Base-by-base conservation (phyloP, 768 basidiomycete species). In the Royoungia palumana region DNA sequence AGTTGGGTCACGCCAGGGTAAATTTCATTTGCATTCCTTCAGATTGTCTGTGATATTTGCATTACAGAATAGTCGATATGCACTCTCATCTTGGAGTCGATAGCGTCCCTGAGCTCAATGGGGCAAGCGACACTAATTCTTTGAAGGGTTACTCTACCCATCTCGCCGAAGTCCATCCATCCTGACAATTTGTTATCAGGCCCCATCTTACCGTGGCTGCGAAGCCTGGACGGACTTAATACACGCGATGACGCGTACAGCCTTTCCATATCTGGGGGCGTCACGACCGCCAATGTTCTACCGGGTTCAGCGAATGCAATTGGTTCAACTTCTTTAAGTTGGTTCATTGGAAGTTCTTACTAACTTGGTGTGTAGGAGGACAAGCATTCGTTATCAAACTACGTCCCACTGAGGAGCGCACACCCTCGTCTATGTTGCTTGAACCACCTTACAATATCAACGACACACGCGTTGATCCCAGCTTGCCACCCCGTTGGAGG, bases 381-480 rank as follows among this genome's bases (percentile, higher is more conserved):
- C 89, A 94, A 63, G 88, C 92, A 0, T 93, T 91, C 61, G 76
- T 89, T 60, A 76, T 94, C 59, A 96, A 96, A 65, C 73, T 91
- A 21, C 80, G 94, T 17, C 81, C 79, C 61, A 91, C 91, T 2
- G 64, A 74, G 34, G 87, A 90, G 53, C 80, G 83, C 20, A 86
- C 89, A 0, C 77, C 89, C 2, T 77, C 80, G 5, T 87, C 88
- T 7, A 91, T 92, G 87, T 63, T 93, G 11, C 72, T 96, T 32
- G 93, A 96, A 39, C 87, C 91, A 35, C 91, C 90, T 1, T 79
- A 80, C 60, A 73, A 71, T 13, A 71, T 94, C 54, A 72, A 79
- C 44, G 72, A 72, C 46, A 81, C 70, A 25, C 56, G 62, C 9
- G 58, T 63, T 1, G 71, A 75, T 45, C 54, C 63, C 43, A 60